phyloP scores from a whole-genome alignment of 768 basidiomycete species.

The Exsudoporus frostii region DNA sequence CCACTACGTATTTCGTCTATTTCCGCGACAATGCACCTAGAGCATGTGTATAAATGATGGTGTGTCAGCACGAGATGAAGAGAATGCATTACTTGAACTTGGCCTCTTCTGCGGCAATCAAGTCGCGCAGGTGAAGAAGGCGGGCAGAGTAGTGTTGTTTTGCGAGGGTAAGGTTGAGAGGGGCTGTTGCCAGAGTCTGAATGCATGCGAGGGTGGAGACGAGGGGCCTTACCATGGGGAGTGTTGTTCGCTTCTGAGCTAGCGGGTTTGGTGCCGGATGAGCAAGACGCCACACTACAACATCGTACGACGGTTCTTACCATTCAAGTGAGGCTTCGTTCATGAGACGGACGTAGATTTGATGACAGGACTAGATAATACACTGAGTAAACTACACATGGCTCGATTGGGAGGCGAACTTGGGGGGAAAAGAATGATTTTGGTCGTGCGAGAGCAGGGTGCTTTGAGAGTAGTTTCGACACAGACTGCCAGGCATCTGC shows the following conservation, averaged over 20 bases:
- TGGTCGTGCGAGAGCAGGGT: conserved; percentile 65
- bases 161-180: conserved; percentile 64
- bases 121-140: conserved; percentile 64
- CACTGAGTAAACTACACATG: conserved; percentile 18
- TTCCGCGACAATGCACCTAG: conserved; percentile 64
- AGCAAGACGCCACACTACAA: background rate
- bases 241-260: conserved; percentile 50
- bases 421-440: conserved; percentile 66
- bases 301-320: conserved; percentile 37
- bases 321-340: conserved; percentile 60
- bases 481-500: conserved; percentile 65
- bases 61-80: background rate
- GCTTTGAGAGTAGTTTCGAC: conserved; percentile 60
- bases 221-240: conserved; percentile 47
- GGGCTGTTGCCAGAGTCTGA: conserved; percentile 43
- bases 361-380: conserved; percentile 56
- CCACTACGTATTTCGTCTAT: conserved; percentile 76
- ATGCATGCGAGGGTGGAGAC: background rate
- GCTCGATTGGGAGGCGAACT: conserved; percentile 37
- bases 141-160: conserved; percentile 70
- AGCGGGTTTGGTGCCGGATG: background rate
- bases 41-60: background rate
- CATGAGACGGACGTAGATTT: conserved; percentile 67
- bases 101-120: conserved; percentile 69
- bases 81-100: conserved; percentile 63